Percentiles rank a stretch among this genome's conserved stretches.
Evolutionary conservation across 805 yeast species (phyloP).

Genomic region (Lachancea thermotolerans): DNA sequence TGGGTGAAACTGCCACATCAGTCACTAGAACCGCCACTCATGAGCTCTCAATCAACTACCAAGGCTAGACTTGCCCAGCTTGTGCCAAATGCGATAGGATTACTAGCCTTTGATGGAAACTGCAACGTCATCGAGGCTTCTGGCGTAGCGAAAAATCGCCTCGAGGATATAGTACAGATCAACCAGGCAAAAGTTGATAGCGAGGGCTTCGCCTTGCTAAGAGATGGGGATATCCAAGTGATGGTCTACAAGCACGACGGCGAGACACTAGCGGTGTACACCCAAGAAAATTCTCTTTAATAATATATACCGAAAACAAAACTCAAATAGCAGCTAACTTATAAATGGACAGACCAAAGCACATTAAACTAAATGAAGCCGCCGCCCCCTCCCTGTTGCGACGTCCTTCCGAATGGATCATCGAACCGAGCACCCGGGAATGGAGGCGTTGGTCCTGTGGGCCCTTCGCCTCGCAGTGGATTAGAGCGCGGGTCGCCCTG

Average conservation of each 20-base stretch:
- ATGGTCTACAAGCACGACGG: conserved; percentile 24
- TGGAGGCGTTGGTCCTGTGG: conserved; percentile 8
- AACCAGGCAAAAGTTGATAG: conserved; percentile 19
- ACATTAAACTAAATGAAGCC: conserved; percentile 7
- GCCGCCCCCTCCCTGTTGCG: conserved; percentile 9
- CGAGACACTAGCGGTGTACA: conserved; percentile 24
- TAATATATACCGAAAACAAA: neutral
- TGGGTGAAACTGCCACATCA: too few relatives aligned
- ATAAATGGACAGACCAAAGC: neutral
- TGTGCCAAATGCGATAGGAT: conserved; percentile 25
- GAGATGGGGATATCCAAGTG: conserved; percentile 16
- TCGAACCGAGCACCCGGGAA: conserved; percentile 31
- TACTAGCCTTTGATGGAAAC: conserved; percentile 28
- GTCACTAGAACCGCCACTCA: neutral
- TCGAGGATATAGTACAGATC: conserved; percentile 21
- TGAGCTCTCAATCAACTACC: neutral
- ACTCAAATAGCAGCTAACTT: neutral
- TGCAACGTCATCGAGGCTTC: conserved; percentile 26
- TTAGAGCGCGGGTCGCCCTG: conserved; percentile 4
- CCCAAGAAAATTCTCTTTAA: conserved; percentile 1
- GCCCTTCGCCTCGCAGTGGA: conserved; percentile 9
- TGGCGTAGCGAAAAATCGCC: conserved; percentile 27
- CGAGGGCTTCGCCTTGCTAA: conserved; percentile 24
- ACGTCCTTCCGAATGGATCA: conserved; percentile 27
- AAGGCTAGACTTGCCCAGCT: conserved; percentile 10